Evolutionary conservation across 768 basidiomycete genomes (phyloP), one percentile per base, ranked within the genome.

Genomic region (Amanita phalloides): DNA sequence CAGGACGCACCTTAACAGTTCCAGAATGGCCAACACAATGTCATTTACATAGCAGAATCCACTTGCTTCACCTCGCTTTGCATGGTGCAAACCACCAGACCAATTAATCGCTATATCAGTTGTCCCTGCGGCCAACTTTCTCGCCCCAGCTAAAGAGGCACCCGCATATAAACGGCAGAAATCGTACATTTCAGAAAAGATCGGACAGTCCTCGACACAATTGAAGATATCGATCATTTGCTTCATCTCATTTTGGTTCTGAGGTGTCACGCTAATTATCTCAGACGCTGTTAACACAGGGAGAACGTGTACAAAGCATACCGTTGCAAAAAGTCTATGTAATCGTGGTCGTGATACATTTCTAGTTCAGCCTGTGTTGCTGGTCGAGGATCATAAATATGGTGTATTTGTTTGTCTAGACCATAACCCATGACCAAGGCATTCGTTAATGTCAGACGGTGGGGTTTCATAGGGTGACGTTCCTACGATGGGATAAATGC

Each of bases 21-120:
- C 95, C 14, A 98, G 71, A 45, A 99, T 96, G 0, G 85, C 92
- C 0, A 99, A 74, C 1, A 98, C 94, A 37, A 95, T 93, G 62
- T 97, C 94, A 64, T 99, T 99, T 20, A 98, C 80, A 64, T 97
- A 99, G 68, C 95, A 99, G 65, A 99, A 99, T 1, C 95, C 95
- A 61, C 93, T 97, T 6, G 96, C 94, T 69, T 98, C 95, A 0
- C 90, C 89, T 56, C 94, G 86, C 71, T 98, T 98, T 2, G 95
- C 96, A 60, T 99, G 96, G 67, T 99, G 96, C 17, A 99, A 75
- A 0, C 96, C 96, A 0, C 96, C 96, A 20, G 93, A 93, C 96
- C 96, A 99, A 62, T 97, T 98, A 60, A 99, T 91, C 0, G 96
- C 96, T 39, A 95, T 97, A 67, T 99, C 96, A 14, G 93, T 91